Percentiles rank a stretch among this genome's conserved stretches.
phyloP scores from a whole-genome alignment of 1,284 basidiomycete genomes.

The Exsudoporus floridanus region DNA sequence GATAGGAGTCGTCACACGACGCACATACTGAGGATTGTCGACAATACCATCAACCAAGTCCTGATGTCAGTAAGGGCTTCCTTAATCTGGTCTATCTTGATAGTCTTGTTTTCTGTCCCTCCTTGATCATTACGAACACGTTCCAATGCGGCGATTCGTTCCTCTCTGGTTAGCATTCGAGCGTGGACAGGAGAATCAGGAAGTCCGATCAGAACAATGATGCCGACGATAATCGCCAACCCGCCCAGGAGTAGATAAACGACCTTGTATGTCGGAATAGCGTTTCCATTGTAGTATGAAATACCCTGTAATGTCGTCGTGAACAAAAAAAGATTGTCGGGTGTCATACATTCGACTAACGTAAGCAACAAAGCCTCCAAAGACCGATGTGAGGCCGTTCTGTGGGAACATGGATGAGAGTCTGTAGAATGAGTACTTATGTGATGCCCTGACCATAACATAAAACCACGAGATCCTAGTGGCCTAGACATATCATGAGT shows the following conservation, averaged over 20 bases:
- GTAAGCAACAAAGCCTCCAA: constrained; percentile 69
- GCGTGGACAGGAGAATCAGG: constrained; percentile 69
- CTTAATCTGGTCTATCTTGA: constrained; percentile 59
- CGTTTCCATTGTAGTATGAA: constrained; percentile 52
- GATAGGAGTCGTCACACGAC: not conserved
- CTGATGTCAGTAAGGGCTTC: constrained; percentile 61
- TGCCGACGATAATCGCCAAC: constrained; percentile 58
- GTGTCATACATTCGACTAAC: constrained; percentile 31
- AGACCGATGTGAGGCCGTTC: constrained; percentile 62
- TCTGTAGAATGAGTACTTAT: not conserved
- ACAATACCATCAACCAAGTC: constrained; percentile 62
- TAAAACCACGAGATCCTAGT: constrained; percentile 67
- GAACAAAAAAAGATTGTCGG: not conserved
- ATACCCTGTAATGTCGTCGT: constrained; percentile 43
- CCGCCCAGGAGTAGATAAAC: constrained; percentile 62
- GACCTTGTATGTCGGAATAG: constrained; percentile 57
- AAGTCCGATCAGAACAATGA: constrained; percentile 58
- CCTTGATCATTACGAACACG: constrained; percentile 67
- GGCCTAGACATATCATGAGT: constrained; percentile 37
- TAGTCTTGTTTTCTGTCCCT: constrained; percentile 59
- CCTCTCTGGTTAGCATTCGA: constrained; percentile 53
- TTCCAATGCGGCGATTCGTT: constrained; percentile 63
- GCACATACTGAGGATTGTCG: constrained; percentile 55
- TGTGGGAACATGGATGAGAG: constrained; percentile 19
- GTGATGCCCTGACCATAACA: constrained; percentile 49